These are phyloP conservation scores for Mycena olivaceomarginata DNA, from an alignment of 768 basidiomycete genomes.

Conservation along the genomic window DNA sequence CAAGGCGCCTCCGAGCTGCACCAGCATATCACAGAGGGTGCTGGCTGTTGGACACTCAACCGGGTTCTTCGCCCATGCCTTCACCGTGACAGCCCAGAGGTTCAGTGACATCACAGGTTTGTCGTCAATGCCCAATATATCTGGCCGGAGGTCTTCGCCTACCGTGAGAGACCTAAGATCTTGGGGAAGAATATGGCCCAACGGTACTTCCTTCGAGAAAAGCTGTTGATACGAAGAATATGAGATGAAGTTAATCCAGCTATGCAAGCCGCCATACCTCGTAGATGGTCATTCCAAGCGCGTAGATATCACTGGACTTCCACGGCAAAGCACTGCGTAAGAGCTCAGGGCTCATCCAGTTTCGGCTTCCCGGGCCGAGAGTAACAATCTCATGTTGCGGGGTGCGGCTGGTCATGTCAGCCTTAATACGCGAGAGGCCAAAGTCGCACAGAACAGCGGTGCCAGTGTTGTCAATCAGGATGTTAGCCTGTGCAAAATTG, in stretches of 20 bases:
- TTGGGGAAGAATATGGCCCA: constrained; percentile 17
- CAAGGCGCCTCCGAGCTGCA: not conserved
- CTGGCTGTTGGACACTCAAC: not conserved
- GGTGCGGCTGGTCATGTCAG: constrained; percentile 22
- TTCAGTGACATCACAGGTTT: not conserved
- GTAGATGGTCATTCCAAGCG: constrained; percentile 49
- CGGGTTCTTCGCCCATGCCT: not conserved
- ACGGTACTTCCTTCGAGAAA: constrained; percentile 3
- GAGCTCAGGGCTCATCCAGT: constrained; percentile 47
- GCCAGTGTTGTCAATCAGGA: constrained; percentile 36
- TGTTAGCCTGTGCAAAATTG: constrained; percentile 23
- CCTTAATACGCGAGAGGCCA: constrained; percentile 38
- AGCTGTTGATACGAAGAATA: not conserved
- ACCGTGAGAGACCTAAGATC: constrained; percentile 2
- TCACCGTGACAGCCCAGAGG: not conserved
- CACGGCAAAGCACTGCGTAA: constrained; percentile 35
- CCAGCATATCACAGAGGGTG: not conserved
- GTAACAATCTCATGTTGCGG: not conserved
- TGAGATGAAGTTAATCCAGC: not conserved
- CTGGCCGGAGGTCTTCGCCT: constrained; percentile 8
- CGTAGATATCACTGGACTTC: constrained; percentile 46
- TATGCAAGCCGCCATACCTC: constrained; percentile 34
- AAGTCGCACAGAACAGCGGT: constrained; percentile 42
- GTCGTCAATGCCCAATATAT: not conserved
- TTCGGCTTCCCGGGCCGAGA: constrained; percentile 33